These are phyloP conservation scores for Ustilago curta DNA, from an alignment of 1,284 basidiomycete genomes.

Conservation along the genomic window DNA sequence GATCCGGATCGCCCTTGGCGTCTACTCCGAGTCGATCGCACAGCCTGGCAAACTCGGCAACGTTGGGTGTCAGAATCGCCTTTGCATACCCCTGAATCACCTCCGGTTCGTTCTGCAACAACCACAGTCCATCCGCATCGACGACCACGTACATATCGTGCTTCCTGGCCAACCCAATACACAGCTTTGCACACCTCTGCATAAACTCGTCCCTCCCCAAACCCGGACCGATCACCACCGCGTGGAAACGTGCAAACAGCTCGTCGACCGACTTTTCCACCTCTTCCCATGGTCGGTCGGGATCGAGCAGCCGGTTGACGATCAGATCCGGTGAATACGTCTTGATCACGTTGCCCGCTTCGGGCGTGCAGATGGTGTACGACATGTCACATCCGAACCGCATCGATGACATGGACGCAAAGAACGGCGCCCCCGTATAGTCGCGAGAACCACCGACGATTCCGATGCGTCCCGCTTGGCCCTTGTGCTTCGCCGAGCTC, in stretches of 20 bases:
- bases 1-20: constrained; percentile 68
- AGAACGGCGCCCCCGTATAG: constrained; percentile 96
- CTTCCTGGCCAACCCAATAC: constrained; percentile 72
- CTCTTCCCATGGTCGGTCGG: constrained; percentile 19
- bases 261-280: constrained; percentile 76
- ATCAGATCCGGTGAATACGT: constrained; percentile 93
- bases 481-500: constrained; percentile 87
- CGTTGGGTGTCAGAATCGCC: constrained; percentile 90
- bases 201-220: constrained; percentile 82
- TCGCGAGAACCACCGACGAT: constrained; percentile 92
- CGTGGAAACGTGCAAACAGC: constrained; percentile 86
- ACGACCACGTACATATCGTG: constrained; percentile 88
- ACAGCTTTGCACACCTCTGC: constrained; percentile 76
- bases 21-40: constrained; percentile 77
- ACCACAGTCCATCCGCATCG: constrained; percentile 89
- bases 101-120: constrained; percentile 80
- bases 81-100: constrained; percentile 83
- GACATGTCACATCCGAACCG: constrained; percentile 84
- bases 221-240: constrained; percentile 91
- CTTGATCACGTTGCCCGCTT: constrained; percentile 89
- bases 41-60: constrained; percentile 90
- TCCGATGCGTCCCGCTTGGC: constrained; percentile 94
- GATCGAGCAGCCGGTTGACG: constrained; percentile 86
- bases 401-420: constrained; percentile 60
- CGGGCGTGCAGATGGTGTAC: constrained; percentile 94